phyloP scores from a whole-genome alignment of 2,329 filamentous ascomycete genomes.

The Ceratocystis colombiana region DNA sequence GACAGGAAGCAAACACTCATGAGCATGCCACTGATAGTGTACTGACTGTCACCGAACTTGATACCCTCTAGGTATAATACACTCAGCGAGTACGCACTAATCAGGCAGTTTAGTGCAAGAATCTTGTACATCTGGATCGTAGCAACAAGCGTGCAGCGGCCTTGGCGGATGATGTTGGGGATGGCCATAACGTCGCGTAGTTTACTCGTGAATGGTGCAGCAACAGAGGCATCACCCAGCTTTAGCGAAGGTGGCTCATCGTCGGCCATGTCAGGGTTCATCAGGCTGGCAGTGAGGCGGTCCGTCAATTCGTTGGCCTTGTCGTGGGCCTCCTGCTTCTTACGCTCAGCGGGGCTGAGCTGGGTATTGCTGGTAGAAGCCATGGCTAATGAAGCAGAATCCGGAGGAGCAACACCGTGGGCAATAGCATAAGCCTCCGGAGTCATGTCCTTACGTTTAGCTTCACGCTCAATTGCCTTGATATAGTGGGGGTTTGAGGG shows the following conservation, averaged over 20 bases:
- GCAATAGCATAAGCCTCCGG: constrained; percentile 47
- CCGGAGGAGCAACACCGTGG: constrained; percentile 45
- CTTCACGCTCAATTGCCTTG: constrained; percentile 81
- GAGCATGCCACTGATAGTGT: constrained; percentile 97
- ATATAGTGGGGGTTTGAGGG: constrained; percentile 87
- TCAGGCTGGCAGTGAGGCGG: constrained; percentile 74
- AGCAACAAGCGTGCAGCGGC: constrained; percentile 90
- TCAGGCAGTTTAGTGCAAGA: constrained; percentile 90
- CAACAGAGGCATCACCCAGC: constrained; percentile 91
- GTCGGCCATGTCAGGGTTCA: constrained; percentile 80
- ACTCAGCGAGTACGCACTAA: constrained; percentile 92
- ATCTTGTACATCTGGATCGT: constrained; percentile 99
- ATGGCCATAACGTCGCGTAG: constrained; percentile 93
- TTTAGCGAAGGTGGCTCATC: constrained; percentile 92
- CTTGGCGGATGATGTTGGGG: constrained; percentile 96
- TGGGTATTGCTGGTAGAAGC: constrained; percentile 41
- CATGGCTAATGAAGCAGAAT: constrained; percentile 57
- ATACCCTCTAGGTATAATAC: constrained; percentile 96
- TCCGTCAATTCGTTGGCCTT: constrained; percentile 74
- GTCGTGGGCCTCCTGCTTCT: constrained; percentile 55
- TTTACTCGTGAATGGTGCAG: constrained; percentile 95
- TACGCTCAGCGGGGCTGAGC: constrained; percentile 43
- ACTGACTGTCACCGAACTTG: constrained; percentile 97
- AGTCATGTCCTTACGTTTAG: constrained; percentile 62
- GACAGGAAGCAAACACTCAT: constrained; percentile 99